These are phyloP conservation scores for Komagataella kurtzmanii DNA, from an alignment of 805 yeast genomes.

Conservation along the genomic window DNA sequence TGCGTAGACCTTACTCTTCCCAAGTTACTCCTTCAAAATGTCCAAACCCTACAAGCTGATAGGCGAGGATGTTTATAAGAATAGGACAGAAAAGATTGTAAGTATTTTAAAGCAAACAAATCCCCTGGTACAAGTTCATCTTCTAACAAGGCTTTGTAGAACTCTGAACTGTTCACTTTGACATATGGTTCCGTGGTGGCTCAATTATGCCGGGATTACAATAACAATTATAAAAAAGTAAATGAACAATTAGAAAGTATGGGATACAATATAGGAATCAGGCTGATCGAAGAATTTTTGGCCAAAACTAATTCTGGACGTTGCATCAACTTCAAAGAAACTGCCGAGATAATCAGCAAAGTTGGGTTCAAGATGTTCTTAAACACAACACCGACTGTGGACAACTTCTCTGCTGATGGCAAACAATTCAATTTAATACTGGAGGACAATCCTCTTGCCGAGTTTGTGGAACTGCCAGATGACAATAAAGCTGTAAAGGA, in stretches of 20 bases:
- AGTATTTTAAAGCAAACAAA: constrained; percentile 14
- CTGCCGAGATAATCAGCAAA: constrained; percentile 76
- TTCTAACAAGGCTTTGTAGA: constrained; percentile 23
- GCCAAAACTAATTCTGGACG: constrained; percentile 81
- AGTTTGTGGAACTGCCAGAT: constrained; percentile 87
- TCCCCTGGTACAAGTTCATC: background rate
- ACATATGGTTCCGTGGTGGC: constrained; percentile 92
- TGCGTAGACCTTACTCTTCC: background rate
- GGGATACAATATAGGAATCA: constrained; percentile 91
- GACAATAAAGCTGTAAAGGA: constrained; percentile 57
- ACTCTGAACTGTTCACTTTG: constrained; percentile 85
- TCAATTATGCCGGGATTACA: constrained; percentile 76
- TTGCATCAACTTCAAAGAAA: constrained; percentile 67
- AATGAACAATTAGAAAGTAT: constrained; percentile 76
- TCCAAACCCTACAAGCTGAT: constrained; percentile 29
- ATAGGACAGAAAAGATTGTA: constrained; percentile 71
- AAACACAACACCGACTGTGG: constrained; percentile 64
- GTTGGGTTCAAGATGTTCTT: constrained; percentile 86
- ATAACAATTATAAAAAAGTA: constrained; percentile 63
- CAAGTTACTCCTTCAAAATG: constrained; percentile 4
- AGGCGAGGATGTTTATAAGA: constrained; percentile 91
- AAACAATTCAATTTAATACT: constrained; percentile 62
- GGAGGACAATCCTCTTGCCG: constrained; percentile 83
- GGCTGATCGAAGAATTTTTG: constrained; percentile 85
- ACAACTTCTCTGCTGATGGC: constrained; percentile 66